Evolutionary conservation across 1,284 basidiomycete species (phyloP).

Genomic region (Schizophyllum commune): DNA sequence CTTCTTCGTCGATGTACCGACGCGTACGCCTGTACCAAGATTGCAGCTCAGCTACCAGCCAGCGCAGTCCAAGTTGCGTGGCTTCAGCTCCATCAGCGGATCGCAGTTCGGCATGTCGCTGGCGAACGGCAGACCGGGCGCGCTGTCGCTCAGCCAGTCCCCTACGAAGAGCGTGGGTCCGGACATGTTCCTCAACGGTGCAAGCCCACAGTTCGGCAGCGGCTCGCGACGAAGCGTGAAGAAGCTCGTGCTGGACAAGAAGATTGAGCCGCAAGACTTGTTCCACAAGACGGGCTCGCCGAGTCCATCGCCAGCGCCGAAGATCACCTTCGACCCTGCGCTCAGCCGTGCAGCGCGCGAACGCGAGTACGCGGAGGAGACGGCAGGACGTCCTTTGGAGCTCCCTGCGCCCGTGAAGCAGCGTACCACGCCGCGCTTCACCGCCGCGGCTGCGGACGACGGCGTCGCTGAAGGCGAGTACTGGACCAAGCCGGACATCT

Average conservation of each 20-base stretch:
- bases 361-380: conserved; percentile 38
- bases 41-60: conserved; percentile 57
- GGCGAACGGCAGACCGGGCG: conserved; percentile 35
- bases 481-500: conserved; percentile 75
- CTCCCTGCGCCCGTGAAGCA: conserved; percentile 32
- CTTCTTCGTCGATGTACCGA: conserved; percentile 64
- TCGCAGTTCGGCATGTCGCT: background rate
- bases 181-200: conserved; percentile 47
- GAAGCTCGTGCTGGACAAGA: conserved; percentile 87
- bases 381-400: conserved; percentile 23
- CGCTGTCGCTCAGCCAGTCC: conserved; percentile 42
- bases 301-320: conserved; percentile 32
- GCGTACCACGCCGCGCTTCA: conserved; percentile 36
- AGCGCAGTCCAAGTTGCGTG: conserved; percentile 59
- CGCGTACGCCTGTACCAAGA: conserved; percentile 54
- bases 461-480: conserved; percentile 55
- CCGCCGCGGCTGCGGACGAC: conserved; percentile 32
- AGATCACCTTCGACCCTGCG: conserved; percentile 65
- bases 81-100: conserved; percentile 38
- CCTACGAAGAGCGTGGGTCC: conserved; percentile 36
- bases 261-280: conserved; percentile 62
- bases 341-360: conserved; percentile 67
- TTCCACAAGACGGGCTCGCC: conserved; percentile 48
- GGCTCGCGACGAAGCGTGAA: conserved; percentile 84
- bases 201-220: conserved; percentile 65